Base-by-base conservation (phyloP, 2,329 filamentous ascomycete species). In the Exophiala aquamarina region DNA sequence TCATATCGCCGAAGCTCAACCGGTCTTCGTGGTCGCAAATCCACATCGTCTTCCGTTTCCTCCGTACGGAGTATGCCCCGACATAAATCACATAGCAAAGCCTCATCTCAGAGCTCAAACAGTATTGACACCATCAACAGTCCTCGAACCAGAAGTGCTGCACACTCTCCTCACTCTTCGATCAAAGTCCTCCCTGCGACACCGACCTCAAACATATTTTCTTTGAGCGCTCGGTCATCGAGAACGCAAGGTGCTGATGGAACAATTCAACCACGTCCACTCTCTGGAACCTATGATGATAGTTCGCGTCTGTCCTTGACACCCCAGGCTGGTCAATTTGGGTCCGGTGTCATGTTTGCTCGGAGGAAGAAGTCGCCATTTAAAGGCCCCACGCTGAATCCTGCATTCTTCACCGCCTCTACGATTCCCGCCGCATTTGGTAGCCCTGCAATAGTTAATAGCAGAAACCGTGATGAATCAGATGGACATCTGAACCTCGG, bases 141-240 rank as follows among this genome's bases (percentile, higher is more conserved):
- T 14, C 86, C 86, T 28, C 86, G 84, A 61, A 85, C 81, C 13
- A 82, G 81, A 1, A 71, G 81, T 40, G 78, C 79, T 28, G 79
- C 79, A 11, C 82, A 87, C 18, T 91, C 86, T 3, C 92, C 93
- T 1, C 90, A 96, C 64, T 82, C 89, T 57, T 95, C 89, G 0
- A 86, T 97, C 60, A 97, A 97, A 70, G 87, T 97, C n/a, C 81
- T 97, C 2, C 92, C 93, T 1, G 88, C 89, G 0, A 95, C 91
- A 0, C 92, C 92, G 0, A 91, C 86, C 0, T 68, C 69, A n/a
- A 71, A 79, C 2, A 74, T 81, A 1, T 95, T 97, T 60, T 91
- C 92, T 0, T 87, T 83, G 41, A 94, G 91, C 57, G 87, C 96
- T 50, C 84, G 92, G 2, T 75, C 96, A 10, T 88, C 92, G 1